These are phyloP conservation scores for Pharnaceum exiguum DNA, from an alignment of 148 eudicot species.

Conservation along the genomic window DNA sequence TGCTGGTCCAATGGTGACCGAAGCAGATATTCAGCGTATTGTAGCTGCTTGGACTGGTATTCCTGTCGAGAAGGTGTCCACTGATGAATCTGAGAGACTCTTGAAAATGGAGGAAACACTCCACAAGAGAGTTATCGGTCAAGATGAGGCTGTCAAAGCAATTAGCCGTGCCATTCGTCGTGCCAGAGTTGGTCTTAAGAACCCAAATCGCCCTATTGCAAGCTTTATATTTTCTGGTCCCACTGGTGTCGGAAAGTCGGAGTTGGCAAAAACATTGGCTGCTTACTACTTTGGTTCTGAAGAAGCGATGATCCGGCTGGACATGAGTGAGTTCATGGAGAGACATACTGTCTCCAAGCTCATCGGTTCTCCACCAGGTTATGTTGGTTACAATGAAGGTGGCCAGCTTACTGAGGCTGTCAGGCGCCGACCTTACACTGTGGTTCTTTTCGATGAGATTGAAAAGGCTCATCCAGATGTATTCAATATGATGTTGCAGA, in stretches of 20 bases:
- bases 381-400: conserved; percentile 85
- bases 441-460: conserved; percentile 85
- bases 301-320: conserved; percentile 87
- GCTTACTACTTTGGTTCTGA: conserved; percentile 90
- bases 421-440: conserved; percentile 74
- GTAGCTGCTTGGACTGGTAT: conserved; percentile 94
- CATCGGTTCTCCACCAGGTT: conserved; percentile 91
- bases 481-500: conserved; percentile 93
- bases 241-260: conserved; percentile 87
- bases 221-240: conserved; percentile 93
- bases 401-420: conserved; percentile 94
- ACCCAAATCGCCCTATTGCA: conserved; percentile 90
- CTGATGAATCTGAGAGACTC: conserved; percentile 87
- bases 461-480: conserved; percentile 96
- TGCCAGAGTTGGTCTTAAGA: conserved; percentile 90
- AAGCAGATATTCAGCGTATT: conserved; percentile 79
- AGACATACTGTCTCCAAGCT: conserved; percentile 85
- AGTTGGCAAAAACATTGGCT: conserved; percentile 78
- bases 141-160: conserved; percentile 93
- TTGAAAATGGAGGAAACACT: conserved; percentile 90
- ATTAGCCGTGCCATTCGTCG: conserved; percentile 86
- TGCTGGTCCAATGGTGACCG: conserved; percentile 75
- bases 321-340: conserved; percentile 96
- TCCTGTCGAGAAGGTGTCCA: conserved; percentile 80
- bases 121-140: conserved; percentile 75